Percentiles rank a stretch among this genome's conserved stretches.
These are phyloP conservation scores for Lonicera japonica DNA, from an alignment of 129 eudicot genomes.

Conservation along the genomic window DNA sequence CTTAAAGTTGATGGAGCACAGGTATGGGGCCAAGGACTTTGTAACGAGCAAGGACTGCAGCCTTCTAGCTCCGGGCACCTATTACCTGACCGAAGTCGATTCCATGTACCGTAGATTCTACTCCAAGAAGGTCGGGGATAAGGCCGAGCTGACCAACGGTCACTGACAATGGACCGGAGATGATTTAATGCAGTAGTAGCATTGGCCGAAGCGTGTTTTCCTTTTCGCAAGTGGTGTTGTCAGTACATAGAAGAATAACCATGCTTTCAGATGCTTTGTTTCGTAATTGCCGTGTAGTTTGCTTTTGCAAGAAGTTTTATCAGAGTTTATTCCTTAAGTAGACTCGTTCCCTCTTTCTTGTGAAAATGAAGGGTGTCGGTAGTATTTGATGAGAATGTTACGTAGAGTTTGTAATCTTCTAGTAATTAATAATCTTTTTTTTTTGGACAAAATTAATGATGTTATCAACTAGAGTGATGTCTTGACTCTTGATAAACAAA, in stretches of 20 bases:
- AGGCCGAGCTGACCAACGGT: slow-evolving; percentile 51
- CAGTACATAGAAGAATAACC: slow-evolving; percentile 7
- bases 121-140: slow-evolving; percentile 46
- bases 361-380: background rate
- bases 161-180: slow-evolving; percentile 29
- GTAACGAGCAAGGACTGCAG: slow-evolving; percentile 76
- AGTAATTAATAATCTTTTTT: no score
- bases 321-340: background rate
- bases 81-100: slow-evolving; percentile 82
- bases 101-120: slow-evolving; percentile 89
- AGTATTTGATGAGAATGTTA: background rate
- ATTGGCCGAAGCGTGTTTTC: background rate
- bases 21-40: slow-evolving; percentile 84
- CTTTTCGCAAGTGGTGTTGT: background rate
- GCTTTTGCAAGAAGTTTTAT: background rate
- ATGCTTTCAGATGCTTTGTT: slow-evolving; percentile 10
- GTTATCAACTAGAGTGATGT: no score
- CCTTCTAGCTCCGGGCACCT: slow-evolving; percentile 81
- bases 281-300: background rate
- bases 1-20: slow-evolving; percentile 86
- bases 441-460: no score
- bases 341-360: background rate
- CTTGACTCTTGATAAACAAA: no score
- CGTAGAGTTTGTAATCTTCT: background rate
- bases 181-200: background rate